These are phyloP conservation scores for Bathelium albidoporum DNA, from an alignment of 495 filamentous ascomycete genomes.

Conservation along the genomic window DNA sequence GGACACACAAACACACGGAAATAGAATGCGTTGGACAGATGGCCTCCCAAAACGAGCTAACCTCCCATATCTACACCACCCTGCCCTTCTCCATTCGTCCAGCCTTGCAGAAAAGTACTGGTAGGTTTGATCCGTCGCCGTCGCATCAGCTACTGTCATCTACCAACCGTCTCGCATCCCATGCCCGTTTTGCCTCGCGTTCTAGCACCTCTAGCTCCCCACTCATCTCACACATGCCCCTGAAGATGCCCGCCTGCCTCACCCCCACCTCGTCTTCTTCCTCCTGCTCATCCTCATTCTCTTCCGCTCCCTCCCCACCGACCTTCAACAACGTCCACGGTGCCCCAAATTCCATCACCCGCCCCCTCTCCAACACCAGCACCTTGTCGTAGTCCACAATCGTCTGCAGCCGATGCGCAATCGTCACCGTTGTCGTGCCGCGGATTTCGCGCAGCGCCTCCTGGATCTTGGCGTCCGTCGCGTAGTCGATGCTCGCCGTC, in stretches of 20 bases:
- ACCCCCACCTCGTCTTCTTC: neutral
- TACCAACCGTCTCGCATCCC: constrained; percentile 43
- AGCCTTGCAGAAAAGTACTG: too few species aligned
- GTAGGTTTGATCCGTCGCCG: too few species aligned
- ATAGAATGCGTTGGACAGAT: neutral
- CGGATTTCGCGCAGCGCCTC: constrained; percentile 79
- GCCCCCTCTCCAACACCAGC: constrained; percentile 84
- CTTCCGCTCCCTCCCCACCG: neutral
- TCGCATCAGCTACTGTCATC: constrained; percentile 30
- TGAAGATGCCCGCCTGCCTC: constrained; percentile 61
- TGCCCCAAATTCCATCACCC: constrained; percentile 78
- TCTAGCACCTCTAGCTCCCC: constrained; percentile 68
- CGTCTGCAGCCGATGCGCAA: constrained; percentile 93
- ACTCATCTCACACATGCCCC: constrained; percentile 89
- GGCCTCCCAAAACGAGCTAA: neutral
- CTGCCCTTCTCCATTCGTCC: neutral
- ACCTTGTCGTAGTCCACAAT: constrained; percentile 98
- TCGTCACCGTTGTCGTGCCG: constrained; percentile 88
- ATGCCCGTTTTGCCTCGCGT: constrained; percentile 67
- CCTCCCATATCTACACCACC: neutral
- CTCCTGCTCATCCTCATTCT: neutral
- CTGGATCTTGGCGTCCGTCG: constrained; percentile 91
- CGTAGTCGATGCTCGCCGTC: constrained; percentile 95
- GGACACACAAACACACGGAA: too few species aligned
- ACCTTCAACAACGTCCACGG: constrained; percentile 63